phyloP scores from a whole-genome alignment of 2,329 filamentous ascomycete genomes.

The Cytospora mali region DNA sequence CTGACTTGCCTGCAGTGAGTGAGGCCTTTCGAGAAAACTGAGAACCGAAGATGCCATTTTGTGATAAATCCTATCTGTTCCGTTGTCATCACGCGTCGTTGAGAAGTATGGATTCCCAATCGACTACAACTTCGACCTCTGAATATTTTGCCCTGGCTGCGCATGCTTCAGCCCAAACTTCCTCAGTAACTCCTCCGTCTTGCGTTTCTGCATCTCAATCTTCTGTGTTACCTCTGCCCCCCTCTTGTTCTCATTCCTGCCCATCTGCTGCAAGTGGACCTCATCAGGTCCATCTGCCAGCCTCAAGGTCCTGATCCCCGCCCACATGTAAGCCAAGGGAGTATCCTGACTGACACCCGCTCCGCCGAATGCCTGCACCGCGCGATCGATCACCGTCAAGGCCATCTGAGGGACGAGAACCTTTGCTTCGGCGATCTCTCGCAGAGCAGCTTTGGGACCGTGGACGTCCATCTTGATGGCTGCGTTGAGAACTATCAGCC shows the following conservation, averaged over 20 bases:
- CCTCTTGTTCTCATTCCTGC: slow-evolving; percentile 76
- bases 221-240: slow-evolving; percentile 62
- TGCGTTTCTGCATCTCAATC: slow-evolving; percentile 66
- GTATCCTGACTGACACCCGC: slow-evolving; percentile 94
- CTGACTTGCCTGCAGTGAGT: neutral
- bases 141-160: slow-evolving; percentile 57
- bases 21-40: neutral
- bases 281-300: slow-evolving; percentile 95
- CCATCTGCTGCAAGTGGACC: slow-evolving; percentile 84
- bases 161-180: slow-evolving; percentile 52
- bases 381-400: slow-evolving; percentile 87
- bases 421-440: slow-evolving; percentile 95
- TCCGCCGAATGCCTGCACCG: slow-evolving; percentile 88
- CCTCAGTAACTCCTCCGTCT: slow-evolving; percentile 66
- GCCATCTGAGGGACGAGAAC: slow-evolving; percentile 83
- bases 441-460: slow-evolving; percentile 85
- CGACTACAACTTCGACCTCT: slow-evolving; percentile 48
- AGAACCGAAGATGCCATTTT: neutral
- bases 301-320: slow-evolving; percentile 76
- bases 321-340: slow-evolving; percentile 83
- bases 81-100: neutral
- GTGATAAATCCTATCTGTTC: neutral
- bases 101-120: too few species aligned
- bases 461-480: slow-evolving; percentile 91
- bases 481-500: slow-evolving; percentile 89